These are phyloP conservation scores for Talaromyces sp. DNA, from an alignment of 2,329 filamentous ascomycete species.

Conservation along the genomic window DNA sequence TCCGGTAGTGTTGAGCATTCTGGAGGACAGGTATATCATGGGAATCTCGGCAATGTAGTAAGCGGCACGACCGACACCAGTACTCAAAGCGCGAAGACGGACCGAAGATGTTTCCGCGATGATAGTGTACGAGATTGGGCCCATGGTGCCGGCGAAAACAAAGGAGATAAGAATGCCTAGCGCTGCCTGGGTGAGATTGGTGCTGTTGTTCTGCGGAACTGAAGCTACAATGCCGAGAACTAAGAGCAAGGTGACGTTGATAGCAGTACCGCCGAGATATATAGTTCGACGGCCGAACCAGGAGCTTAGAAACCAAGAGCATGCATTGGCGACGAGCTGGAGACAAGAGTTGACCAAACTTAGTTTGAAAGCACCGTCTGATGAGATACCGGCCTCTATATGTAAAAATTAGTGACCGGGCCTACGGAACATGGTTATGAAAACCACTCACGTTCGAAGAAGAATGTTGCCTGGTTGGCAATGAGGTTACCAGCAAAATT, in stretches of 20 bases:
- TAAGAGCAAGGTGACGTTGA: conserved; percentile 29
- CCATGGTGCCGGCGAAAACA: conserved; percentile 53
- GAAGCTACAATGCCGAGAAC: conserved; percentile 27
- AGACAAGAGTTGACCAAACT: conserved; percentile 30
- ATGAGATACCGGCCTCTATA: conserved; percentile 30
- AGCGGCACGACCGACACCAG: conserved; percentile 50
- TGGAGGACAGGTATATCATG: conserved; percentile 38
- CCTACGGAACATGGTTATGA: conserved; percentile 48
- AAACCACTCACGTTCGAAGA: conserved; percentile 55
- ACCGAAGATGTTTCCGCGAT: conserved; percentile 54
- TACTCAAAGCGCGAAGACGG: conserved; percentile 54
- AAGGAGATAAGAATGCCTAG: conserved; percentile 54
- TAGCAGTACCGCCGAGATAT: conserved; percentile 34
- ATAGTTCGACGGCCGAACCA: conserved; percentile 37
- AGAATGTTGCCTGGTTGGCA: conserved; percentile 41
- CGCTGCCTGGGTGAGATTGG: conserved; percentile 35
- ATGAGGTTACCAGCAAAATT: conserved; percentile 33
- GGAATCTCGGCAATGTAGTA: conserved; percentile 52
- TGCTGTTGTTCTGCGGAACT: conserved; percentile 15
- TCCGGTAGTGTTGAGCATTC: conserved; percentile 32
- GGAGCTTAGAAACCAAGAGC: conserved; percentile 48
- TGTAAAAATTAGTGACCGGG: conserved; percentile 17
- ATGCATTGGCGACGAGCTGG: conserved; percentile 48
- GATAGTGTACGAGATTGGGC: conserved; percentile 53
- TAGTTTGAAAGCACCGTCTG: conserved; percentile 27